phyloP scores from a whole-genome alignment of 768 basidiomycete genomes.

The Chalciporus piperatus region DNA sequence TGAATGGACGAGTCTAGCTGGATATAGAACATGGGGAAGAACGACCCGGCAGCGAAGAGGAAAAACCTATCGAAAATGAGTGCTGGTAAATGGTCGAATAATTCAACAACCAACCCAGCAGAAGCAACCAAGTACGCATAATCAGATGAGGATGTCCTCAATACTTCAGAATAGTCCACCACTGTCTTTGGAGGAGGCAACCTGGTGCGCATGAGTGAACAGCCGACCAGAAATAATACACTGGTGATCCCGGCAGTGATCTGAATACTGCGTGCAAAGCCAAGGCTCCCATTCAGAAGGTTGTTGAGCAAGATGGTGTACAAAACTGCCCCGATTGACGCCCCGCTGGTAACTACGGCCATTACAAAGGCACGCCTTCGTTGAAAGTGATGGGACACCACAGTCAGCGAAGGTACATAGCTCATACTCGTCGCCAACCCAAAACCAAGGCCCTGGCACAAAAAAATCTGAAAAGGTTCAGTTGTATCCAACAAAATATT shows the following conservation, averaged over 20 bases:
- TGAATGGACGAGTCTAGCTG: conserved; percentile 54
- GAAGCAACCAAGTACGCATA: conserved; percentile 25
- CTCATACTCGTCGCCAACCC: conserved; percentile 52
- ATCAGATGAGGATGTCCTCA: conserved; percentile 18
- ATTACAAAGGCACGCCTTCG: conserved; percentile 40
- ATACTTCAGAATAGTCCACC: conserved; percentile 14
- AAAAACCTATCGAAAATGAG: conserved; percentile 12
- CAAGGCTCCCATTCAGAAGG: conserved; percentile 11
- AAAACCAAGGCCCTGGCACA: conserved; percentile 37
- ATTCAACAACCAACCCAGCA: conserved; percentile 17
- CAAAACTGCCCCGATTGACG: conserved; percentile 27
- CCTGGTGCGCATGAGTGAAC: conserved; percentile 38
- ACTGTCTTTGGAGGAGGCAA: conserved; percentile 25
- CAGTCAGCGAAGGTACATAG: conserved; percentile 48
- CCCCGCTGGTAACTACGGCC: conserved; percentile 38
- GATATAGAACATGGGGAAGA: conserved; percentile 54
- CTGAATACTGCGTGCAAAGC: conserved; percentile 45
- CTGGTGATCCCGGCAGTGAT: conserved; percentile 42
- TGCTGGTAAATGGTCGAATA: not conserved
- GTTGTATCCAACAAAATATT: conserved; percentile 17
- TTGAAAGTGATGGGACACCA: conserved; percentile 46
- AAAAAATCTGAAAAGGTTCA: conserved; percentile 35
- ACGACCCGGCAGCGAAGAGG: conserved; percentile 32
- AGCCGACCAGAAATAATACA: conserved; percentile 35
- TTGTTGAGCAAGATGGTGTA: conserved; percentile 31